Base-by-base conservation (phyloP, 169 alveolate species). In the Plasmodium knowlesi region DNA sequence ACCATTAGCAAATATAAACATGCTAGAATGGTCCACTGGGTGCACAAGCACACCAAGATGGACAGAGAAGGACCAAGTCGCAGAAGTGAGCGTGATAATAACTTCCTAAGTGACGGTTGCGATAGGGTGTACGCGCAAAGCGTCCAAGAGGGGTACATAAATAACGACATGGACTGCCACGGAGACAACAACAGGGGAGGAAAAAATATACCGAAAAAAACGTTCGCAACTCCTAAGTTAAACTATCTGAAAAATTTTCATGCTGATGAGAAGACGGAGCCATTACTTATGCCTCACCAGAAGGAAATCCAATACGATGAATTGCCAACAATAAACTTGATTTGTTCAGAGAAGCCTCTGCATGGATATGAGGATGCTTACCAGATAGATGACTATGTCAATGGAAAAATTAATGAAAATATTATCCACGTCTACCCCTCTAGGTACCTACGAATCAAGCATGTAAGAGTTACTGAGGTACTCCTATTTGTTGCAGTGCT, bases 321-420 rank as follows among this genome's bases (percentile, higher is more conserved):
- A 5, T 53, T 86, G 1, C 93, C 93, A 53, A 86, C 80, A 73
- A 86, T 86, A 53, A 86, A 86, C 53, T 74, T 86, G 57, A 86
- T 86, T 32, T 86, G 93, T 54, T 41, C 93, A 5, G 93, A 86
- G 43, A 86, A 86, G 54, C 93, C 93, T 41, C 10, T 86, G 67
- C 71, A 50, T 76, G 93, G 93, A 12, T 86, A 86, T 86, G 93
- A 86, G 70, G 93, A 86, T 86, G 93, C 93, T 32, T 86, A 86
- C 80, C 85, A 86, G 80, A 86, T 86, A 5, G 93, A 86, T 76
- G 93, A 86, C 70, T 86, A 86, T 30, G 85, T 86, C 32, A 86
- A 86, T 76, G 93, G 93, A 4, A 41, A 86, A 50, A 86, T 86
- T 70, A 86, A 86, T 86, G 93, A 86, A 86, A 86, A 86, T 41